Percentiles rank a stretch among this genome's conserved stretches.
phyloP scores from a whole-genome alignment of 2,329 filamentous ascomycete genomes.

The Ophiobolus disseminans region DNA sequence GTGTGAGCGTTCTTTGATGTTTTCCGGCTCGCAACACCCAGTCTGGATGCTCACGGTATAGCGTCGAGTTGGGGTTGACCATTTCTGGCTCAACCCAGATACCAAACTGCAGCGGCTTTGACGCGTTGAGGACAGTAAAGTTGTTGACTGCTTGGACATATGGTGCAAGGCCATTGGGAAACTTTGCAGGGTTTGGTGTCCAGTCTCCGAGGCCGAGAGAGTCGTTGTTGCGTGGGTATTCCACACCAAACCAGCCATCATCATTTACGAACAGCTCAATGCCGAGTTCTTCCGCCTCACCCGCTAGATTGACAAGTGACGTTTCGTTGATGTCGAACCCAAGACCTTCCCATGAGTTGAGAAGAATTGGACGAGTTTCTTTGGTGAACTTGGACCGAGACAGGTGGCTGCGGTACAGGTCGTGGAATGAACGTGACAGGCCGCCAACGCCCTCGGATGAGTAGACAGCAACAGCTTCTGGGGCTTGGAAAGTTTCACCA shows the following conservation, averaged over 20 bases:
- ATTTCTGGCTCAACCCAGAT: constrained; percentile 74
- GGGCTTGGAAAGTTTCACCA: constrained; percentile 65
- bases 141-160: constrained; percentile 61
- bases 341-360: constrained; percentile 73
- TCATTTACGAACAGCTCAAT: constrained; percentile 70
- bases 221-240: constrained; percentile 66
- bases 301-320: constrained; percentile 62
- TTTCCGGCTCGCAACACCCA: constrained; percentile 67
- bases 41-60: constrained; percentile 69
- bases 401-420: constrained; percentile 67
- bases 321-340: constrained; percentile 65
- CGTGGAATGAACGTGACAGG: constrained; percentile 68
- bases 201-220: constrained; percentile 68
- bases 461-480: constrained; percentile 69
- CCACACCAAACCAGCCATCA: constrained; percentile 72
- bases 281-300: constrained; percentile 65
- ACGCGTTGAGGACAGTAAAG: constrained; percentile 57
- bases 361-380: constrained; percentile 61
- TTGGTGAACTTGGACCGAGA: constrained; percentile 64
- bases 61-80: constrained; percentile 67
- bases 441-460: constrained; percentile 65
- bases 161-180: constrained; percentile 63
- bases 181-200: constrained; percentile 64
- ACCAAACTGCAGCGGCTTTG: constrained; percentile 64
- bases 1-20: constrained; percentile 63